Evolutionary conservation across 73 alveolate species (phyloP), one percentile per base, ranked within the genome.

Genomic region (Paramecium caudatum): DNA sequence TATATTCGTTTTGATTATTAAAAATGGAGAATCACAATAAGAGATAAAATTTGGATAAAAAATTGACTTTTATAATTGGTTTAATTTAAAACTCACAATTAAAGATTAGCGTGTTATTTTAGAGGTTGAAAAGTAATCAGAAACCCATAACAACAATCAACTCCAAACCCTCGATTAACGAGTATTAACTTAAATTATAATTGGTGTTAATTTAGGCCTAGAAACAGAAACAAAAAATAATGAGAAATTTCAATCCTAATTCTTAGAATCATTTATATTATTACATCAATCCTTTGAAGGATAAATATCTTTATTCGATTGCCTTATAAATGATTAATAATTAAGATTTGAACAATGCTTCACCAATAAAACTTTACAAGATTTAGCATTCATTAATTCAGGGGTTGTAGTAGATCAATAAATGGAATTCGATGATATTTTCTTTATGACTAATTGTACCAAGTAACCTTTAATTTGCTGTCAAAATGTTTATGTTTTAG

Each of bases 361-460:
- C 1, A 55, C 23, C 3, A 55, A 23, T 55, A 23, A 16, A 55
- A 55, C 23, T 55, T 43, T 55, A 4, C 13, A 55, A 25, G 30
- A 23, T 3, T 8, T 27, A 55, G 37, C 80, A 4, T 55, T 55
- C 30, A 55, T 55, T 2, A 55, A 55, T 55, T 55, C 80, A 55
- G 80, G 80, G 13, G 80, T 55, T 7, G n/a, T 55, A 21, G 30
- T 55, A 10, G 80, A 55, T 27, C 46, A 55, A 43, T 37, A 55
- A 23, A 55, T 55, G 3, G 80, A 55, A 55, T 55, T 55, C 30
- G 80, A 55, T 55, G 80, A 55, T 55, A 55, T 55, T 0, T 55
- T 55, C 30, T 55, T 55, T 16, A 55, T 55, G 0, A 55, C 80
- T 21, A 37, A 37, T 55, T 23, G 80, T 55, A 55, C 45, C 9